Percentiles rank a stretch among this genome's conserved stretches.
phyloP scores from a whole-genome alignment of 495 filamentous ascomycete species.

The Aspergillus heteromorphus region DNA sequence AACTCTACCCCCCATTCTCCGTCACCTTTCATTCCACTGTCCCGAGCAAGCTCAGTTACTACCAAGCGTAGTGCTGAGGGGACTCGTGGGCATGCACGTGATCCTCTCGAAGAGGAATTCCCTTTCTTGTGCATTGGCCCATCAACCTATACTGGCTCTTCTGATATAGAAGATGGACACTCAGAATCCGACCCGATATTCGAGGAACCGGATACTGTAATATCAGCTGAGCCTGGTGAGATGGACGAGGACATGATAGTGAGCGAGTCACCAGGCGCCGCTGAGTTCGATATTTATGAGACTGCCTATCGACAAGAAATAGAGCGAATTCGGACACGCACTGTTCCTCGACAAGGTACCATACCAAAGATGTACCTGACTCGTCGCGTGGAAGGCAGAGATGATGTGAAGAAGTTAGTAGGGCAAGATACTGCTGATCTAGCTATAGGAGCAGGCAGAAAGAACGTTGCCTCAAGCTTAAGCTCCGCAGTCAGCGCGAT shows the following conservation, averaged over 20 bases:
- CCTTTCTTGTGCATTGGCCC: constrained; percentile 72
- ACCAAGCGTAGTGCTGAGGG: constrained; percentile 41
- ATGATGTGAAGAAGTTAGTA: constrained; percentile 38
- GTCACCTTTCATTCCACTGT: constrained; percentile 25
- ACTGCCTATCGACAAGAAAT: constrained; percentile 79
- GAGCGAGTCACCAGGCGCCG: constrained; percentile 74
- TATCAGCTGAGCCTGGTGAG: constrained; percentile 14
- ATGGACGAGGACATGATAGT: constrained; percentile 39
- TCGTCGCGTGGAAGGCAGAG: constrained; percentile 51
- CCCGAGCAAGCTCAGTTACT: constrained; percentile 32
- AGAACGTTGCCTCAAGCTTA: constrained; percentile 8
- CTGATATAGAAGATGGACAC: constrained; percentile 8
- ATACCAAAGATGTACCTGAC: constrained; percentile 52
- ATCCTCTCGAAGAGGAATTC: constrained; percentile 55
- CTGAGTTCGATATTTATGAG: constrained; percentile 83
- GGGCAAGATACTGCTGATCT: constrained; percentile 17
- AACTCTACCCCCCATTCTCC: constrained; percentile 20
- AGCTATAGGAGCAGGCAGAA: constrained; percentile 12
- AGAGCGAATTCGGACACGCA: constrained; percentile 55
- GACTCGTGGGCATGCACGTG: constrained; percentile 60
- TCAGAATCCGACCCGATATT: constrained; percentile 13
- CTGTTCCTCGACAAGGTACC: constrained; percentile 25
- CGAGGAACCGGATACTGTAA: constrained; percentile 22
- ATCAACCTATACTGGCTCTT: constrained; percentile 36
- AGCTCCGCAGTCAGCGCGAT: constrained; percentile 15